Percentiles rank a stretch among this genome's conserved stretches.
These are phyloP conservation scores for Pythium monospermum DNA, from an alignment of 352 stramenopile genomes.

Conservation along the genomic window DNA sequence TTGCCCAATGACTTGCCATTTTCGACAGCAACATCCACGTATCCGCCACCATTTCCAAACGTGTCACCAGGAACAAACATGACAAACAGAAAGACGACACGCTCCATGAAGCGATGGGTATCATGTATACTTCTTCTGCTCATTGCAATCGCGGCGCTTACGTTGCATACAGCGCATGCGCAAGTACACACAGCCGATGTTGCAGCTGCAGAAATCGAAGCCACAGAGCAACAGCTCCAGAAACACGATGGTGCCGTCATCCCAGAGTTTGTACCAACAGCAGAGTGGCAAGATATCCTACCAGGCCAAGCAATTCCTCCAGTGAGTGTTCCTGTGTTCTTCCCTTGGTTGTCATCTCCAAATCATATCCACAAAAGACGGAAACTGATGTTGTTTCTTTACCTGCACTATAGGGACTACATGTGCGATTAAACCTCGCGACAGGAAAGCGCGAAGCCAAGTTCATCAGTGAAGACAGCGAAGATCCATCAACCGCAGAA, in stretches of 20 bases:
- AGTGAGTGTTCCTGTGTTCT: slow-evolving; percentile 21
- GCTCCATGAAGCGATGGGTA: slow-evolving; percentile 1
- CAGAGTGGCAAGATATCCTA: slow-evolving; percentile 64
- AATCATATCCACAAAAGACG: too few relatives aligned
- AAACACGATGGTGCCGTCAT: background rate
- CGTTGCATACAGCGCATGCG: slow-evolving; percentile 6
- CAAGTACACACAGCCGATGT: slow-evolving; percentile 1
- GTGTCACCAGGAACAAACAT: slow-evolving; percentile 2
- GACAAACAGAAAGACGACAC: background rate
- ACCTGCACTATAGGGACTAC: slow-evolving; percentile 71
- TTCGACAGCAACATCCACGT: slow-evolving; percentile 15
- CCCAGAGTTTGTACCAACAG: slow-evolving; percentile 58
- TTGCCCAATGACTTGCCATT: background rate
- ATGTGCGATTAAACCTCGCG: slow-evolving; percentile 77
- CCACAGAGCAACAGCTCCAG: background rate
- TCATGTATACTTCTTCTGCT: slow-evolving; percentile 7
- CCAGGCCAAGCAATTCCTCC: slow-evolving; percentile 58
- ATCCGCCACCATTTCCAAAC: slow-evolving; percentile 26
- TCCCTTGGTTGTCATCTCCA: too few relatives aligned
- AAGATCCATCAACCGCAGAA: slow-evolving; percentile 16
- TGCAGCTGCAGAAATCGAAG: slow-evolving; percentile 4
- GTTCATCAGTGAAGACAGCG: slow-evolving; percentile 45
- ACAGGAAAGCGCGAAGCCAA: slow-evolving; percentile 84
- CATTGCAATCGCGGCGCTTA: slow-evolving; percentile 1
- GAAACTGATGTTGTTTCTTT: slow-evolving; percentile 3